Evolutionary conservation across 1,284 basidiomycete genomes (phyloP), one percentile per base, ranked within the genome.

Genomic region (Boletellus deceptivus): DNA sequence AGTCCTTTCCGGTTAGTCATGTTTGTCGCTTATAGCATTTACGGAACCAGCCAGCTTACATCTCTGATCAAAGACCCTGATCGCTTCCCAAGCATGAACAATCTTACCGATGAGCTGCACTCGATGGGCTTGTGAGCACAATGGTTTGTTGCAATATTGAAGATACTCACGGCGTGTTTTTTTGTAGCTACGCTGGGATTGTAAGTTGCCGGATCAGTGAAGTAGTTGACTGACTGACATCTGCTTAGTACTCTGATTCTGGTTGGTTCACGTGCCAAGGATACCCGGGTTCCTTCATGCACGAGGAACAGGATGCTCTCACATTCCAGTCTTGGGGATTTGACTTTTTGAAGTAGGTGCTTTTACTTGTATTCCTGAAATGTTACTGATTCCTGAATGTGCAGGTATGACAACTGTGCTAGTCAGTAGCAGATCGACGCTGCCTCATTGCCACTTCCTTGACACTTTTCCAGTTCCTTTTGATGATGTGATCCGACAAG

Each of bases 381-480:
- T 29, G 18, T 38, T 5, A 3, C 20, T 61, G 10, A 55, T 13
- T 29, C 35, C 22, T 35, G 43, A 35, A 31, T 24, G 13, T 14
- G 18, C 48, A 82, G 79, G 61, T 81, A 80, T 55, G 79, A 82
- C 56, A 82, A 82, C 54, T 83, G 80, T 49, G 77, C 76, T 38
- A 63, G 61, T 63, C 4, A 61, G 61, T 54, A 27, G 36, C 43
- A 16, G 1, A 1, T 16, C 1, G 29, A 33, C 0, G 22, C 3
- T 8, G 11, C 33, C 13, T 36, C 6, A 10, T 20, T 43, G 10
- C 20, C 13, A 44, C 14, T 18, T 25, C 8, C 3, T 14, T 67
- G 49, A 67, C 34, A 18, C 20, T 29, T 14, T 17, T 24, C 16
- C 7, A 63, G 79, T 80, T 46, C 79, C 80, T 2, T 80, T 72